Evolutionary conservation across 2,329 filamentous ascomycete genomes (phyloP), one percentile per base, ranked within the genome.

Genomic region (Cytospora leucostoma): DNA sequence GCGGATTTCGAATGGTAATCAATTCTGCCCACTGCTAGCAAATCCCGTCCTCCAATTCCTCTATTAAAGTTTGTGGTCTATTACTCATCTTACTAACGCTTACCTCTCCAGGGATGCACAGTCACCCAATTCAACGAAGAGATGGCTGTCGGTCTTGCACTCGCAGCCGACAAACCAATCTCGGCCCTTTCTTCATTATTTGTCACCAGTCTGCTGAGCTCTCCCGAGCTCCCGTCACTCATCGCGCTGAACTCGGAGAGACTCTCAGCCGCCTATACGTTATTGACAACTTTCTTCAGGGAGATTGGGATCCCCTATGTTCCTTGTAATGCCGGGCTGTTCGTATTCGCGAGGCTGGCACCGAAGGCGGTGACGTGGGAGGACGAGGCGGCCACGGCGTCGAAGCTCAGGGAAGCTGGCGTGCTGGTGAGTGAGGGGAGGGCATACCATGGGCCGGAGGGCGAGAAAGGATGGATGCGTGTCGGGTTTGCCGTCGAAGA

Each of bases 381-480:
- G 13, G 54, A 56, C 12, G 54, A 44, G 27, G 54, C 13, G 10
- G 54, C 10, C n/a, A 32, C n/a, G 13, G 54, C 44, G 27, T n/a
- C 11, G n/a, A 37, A 38, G 35, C 35, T 56, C 19, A 56, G 40
- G 53, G 17, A 44, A 11, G 35, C 35, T 11, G 53, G 53, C 19
- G 15, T 56, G 19, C 35, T 56, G n/a, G 53, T 56, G 4, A 56
- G 53, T 38, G 12, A 34, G n/a, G 53, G 53, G 13, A 37, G 19
- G 53, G 53, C 34, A 38, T 56, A 56, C n/a, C 53, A 44, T 40
- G 37, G 34, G 27, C 53, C 53, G 19, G 53, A 37, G 35, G 34
- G 15, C 13, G n/a, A 19, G n/a, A 56, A 44, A 40, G 53, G 53
- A 15, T 56, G 53, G 53, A 27, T 40, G 37, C 32, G 53, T 27